These are phyloP conservation scores for Saccharomyces eubayanus DNA, from an alignment of 805 yeast genomes.

Conservation along the genomic window DNA sequence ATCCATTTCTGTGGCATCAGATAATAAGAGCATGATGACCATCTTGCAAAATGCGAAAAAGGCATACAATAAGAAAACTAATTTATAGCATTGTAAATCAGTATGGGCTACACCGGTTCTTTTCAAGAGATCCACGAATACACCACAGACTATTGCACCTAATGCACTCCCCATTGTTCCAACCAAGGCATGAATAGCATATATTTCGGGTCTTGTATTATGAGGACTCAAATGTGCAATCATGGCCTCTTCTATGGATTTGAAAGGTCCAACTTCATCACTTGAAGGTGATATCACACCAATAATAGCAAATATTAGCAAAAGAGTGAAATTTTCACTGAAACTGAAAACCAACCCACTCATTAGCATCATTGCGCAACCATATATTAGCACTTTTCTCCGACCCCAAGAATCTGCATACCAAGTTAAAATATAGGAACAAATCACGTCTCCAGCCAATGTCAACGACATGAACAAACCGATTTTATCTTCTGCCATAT, in stretches of 20 bases:
- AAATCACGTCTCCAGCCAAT: slow-evolving; percentile 64
- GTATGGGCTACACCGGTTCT: slow-evolving; percentile 29
- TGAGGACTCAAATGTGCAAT: slow-evolving; percentile 70
- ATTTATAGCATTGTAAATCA: slow-evolving; percentile 41
- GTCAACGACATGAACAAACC: slow-evolving; percentile 81
- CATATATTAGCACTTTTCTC: slow-evolving; percentile 51
- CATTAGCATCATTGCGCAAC: slow-evolving; percentile 57
- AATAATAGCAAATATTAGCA: slow-evolving; percentile 62
- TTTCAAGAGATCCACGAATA: slow-evolving; percentile 41
- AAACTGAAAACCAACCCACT: slow-evolving; percentile 62
- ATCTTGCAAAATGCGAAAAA: slow-evolving; percentile 46
- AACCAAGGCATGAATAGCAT: slow-evolving; percentile 63
- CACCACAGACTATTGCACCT: slow-evolving; percentile 62
- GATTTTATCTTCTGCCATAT: slow-evolving; percentile 47
- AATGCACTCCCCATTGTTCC: slow-evolving; percentile 66
- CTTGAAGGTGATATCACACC: slow-evolving; percentile 89
- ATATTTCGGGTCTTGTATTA: slow-evolving; percentile 58
- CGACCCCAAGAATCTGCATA: slow-evolving; percentile 67
- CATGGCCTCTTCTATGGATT: slow-evolving; percentile 75
- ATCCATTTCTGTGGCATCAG: slow-evolving; percentile 45
- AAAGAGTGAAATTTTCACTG: slow-evolving; percentile 42
- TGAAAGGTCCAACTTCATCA: slow-evolving; percentile 86
- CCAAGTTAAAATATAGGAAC: slow-evolving; percentile 69
- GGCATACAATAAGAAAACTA: slow-evolving; percentile 50
- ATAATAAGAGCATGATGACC: slow-evolving; percentile 41